phyloP scores from a whole-genome alignment of 1,284 basidiomycete species.

The Trametes pubescens region DNA sequence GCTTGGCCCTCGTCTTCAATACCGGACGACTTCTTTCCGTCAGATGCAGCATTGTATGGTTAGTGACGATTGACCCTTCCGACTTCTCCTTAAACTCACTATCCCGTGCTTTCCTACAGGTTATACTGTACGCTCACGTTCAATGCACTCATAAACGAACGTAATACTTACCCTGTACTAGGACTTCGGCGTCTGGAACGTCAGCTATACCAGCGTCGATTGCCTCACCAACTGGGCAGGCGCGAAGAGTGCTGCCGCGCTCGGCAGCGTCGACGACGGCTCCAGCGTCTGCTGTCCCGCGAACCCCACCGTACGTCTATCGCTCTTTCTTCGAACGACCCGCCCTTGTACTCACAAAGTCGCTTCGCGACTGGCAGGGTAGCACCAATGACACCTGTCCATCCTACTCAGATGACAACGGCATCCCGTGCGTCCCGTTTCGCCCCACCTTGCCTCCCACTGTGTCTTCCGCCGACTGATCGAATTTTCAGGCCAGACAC shows the following conservation, averaged over 20 bases:
- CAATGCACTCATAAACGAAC: too few relatives aligned
- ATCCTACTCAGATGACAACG: slow-evolving; percentile 74
- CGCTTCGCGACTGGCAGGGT: slow-evolving; percentile 43
- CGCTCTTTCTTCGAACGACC: background rate
- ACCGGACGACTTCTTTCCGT: slow-evolving; percentile 75
- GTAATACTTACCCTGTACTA: slow-evolving; percentile 36
- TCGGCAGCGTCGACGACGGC: slow-evolving; percentile 70
- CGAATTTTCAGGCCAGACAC: slow-evolving; percentile 13
- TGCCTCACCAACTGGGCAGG: slow-evolving; percentile 71
- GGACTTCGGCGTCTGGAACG: slow-evolving; percentile 88
- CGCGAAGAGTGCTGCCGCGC: slow-evolving; percentile 59
- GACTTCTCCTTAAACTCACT: background rate
- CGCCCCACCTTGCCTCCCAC: background rate
- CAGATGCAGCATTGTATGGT: slow-evolving; percentile 67
- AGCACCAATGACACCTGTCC: slow-evolving; percentile 65
- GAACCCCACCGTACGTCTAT: slow-evolving; percentile 60
- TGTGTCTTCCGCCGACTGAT: background rate
- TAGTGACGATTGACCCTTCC: slow-evolving; percentile 28
- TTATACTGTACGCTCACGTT: slow-evolving; percentile 48
- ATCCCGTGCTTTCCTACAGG: slow-evolving; percentile 39
- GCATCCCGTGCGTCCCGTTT: slow-evolving; percentile 64
- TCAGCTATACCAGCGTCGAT: slow-evolving; percentile 68
- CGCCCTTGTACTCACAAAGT: background rate
- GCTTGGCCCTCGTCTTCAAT: slow-evolving; percentile 78
- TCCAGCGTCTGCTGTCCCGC: slow-evolving; percentile 73